These are phyloP conservation scores for Nothopassalora personata DNA, from an alignment of 2,329 filamentous ascomycete species.

Conservation along the genomic window DNA sequence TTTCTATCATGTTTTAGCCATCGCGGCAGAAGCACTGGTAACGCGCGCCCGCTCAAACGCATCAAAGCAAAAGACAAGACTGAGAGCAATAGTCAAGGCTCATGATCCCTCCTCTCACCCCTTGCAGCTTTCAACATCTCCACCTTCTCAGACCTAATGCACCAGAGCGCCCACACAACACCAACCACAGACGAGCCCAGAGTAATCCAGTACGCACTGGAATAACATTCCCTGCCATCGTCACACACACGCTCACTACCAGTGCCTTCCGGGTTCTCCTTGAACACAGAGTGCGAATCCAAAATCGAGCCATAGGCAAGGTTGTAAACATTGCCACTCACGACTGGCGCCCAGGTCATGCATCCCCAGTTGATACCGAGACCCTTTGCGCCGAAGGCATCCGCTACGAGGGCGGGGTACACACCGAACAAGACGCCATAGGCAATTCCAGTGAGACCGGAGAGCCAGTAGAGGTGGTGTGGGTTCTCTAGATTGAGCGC, in stretches of 20 bases:
- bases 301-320: conserved; percentile 80
- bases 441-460: conserved; percentile 74
- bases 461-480: conserved; percentile 69
- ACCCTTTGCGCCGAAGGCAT: conserved; percentile 84
- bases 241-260: conserved; percentile 60
- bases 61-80: background rate
- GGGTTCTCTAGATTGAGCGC: conserved; percentile 74
- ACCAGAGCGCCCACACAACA: conserved; percentile 63
- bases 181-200: conserved; percentile 66
- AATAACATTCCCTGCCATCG: conserved; percentile 76
- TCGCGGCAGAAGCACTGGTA: too few relatives aligned
- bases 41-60: background rate
- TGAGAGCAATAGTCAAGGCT: conserved; percentile 9
- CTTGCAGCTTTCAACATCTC: conserved; percentile 17
- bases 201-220: conserved; percentile 73
- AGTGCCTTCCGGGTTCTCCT: conserved; percentile 47
- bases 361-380: conserved; percentile 94
- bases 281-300: conserved; percentile 69
- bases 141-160: conserved; percentile 47
- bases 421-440: conserved; percentile 95
- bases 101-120: conserved; percentile 12
- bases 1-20: too few relatives aligned
- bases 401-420: conserved; percentile 78
- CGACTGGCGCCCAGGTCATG: conserved; percentile 82
- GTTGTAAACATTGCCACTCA: conserved; percentile 90